phyloP scores from a whole-genome alignment of 768 basidiomycete species.

The Strobilomyces dryophilus region DNA sequence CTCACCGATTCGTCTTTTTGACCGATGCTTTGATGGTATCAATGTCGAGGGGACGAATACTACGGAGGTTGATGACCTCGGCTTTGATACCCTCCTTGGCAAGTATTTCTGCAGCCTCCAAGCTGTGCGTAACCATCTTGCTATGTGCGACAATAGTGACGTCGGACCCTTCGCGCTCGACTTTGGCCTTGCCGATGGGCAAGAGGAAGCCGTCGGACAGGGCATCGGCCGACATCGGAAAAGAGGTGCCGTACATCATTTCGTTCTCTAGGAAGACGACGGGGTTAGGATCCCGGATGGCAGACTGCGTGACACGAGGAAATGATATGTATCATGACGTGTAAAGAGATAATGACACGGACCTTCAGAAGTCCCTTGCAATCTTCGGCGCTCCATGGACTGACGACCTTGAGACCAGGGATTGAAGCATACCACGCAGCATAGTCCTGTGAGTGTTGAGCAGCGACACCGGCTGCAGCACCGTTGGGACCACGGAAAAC shows the following conservation, averaged over 20 bases:
- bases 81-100: constrained; percentile 97
- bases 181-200: constrained; percentile 96
- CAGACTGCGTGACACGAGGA: constrained; percentile 49
- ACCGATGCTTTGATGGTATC: constrained; percentile 95
- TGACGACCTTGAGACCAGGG: constrained; percentile 96
- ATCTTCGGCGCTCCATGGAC: constrained; percentile 98
- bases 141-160: constrained; percentile 97
- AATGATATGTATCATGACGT: background rate
- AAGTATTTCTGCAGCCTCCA: constrained; percentile 90
- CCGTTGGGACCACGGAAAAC: constrained; percentile 99
- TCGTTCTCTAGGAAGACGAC: constrained; percentile 99
- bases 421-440: constrained; percentile 92
- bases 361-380: constrained; percentile 98
- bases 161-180: constrained; percentile 90
- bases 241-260: constrained; percentile 95
- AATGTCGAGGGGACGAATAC: constrained; percentile 95
- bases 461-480: constrained; percentile 93
- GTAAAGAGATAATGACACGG: constrained; percentile 11
- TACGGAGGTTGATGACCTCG: constrained; percentile 95
- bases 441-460: constrained; percentile 98
- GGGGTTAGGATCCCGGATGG: constrained; percentile 97
- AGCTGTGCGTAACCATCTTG: constrained; percentile 93
- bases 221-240: constrained; percentile 94
- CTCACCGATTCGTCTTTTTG: constrained; percentile 96
- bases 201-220: constrained; percentile 94